These are phyloP conservation scores for Ceratocystis eucalypticola DNA, from an alignment of 2,329 filamentous ascomycete genomes.

Conservation along the genomic window DNA sequence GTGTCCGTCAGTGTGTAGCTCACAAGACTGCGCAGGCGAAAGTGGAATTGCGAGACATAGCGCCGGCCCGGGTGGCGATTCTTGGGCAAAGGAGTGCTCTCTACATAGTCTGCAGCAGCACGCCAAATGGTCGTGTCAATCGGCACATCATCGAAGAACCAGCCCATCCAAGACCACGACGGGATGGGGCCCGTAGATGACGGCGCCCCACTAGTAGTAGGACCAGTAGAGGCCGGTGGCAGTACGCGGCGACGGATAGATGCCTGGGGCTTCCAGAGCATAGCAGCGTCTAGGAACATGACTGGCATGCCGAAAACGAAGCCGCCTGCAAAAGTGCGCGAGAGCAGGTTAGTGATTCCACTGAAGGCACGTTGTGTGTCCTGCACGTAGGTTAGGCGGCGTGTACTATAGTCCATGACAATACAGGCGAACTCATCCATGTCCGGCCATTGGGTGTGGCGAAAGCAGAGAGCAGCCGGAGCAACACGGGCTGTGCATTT, in stretches of 20 bases:
- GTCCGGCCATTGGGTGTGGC: slow-evolving; percentile 33
- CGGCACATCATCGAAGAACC: slow-evolving; percentile 34
- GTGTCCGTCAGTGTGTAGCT: slow-evolving; percentile 32
- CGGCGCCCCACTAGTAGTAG: slow-evolving; percentile 22
- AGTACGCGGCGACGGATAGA: slow-evolving; percentile 28
- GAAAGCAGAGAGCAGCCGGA: slow-evolving; percentile 28
- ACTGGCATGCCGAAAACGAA: slow-evolving; percentile 35
- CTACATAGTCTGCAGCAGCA: slow-evolving; percentile 33
- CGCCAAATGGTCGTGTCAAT: slow-evolving; percentile 33
- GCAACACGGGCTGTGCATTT: slow-evolving; percentile 27
- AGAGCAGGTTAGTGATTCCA: slow-evolving; percentile 32
- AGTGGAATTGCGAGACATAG: slow-evolving; percentile 28
- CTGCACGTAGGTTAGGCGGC: slow-evolving; percentile 30
- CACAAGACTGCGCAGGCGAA: slow-evolving; percentile 29
- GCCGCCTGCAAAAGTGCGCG: slow-evolving; percentile 30
- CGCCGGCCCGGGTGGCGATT: slow-evolving; percentile 27
- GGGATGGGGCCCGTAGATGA: slow-evolving; percentile 27
- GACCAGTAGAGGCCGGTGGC: slow-evolving; percentile 12
- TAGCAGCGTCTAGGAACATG: slow-evolving; percentile 33
- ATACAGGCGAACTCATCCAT: slow-evolving; percentile 34
- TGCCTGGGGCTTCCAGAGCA: slow-evolving; percentile 34
- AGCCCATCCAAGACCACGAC: slow-evolving; percentile 37
- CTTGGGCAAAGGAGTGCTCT: slow-evolving; percentile 27
- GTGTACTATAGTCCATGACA: slow-evolving; percentile 32
- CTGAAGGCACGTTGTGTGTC: slow-evolving; percentile 33